These are phyloP conservation scores for Tylopilus intermedius DNA, from an alignment of 768 basidiomycete genomes.

Conservation along the genomic window DNA sequence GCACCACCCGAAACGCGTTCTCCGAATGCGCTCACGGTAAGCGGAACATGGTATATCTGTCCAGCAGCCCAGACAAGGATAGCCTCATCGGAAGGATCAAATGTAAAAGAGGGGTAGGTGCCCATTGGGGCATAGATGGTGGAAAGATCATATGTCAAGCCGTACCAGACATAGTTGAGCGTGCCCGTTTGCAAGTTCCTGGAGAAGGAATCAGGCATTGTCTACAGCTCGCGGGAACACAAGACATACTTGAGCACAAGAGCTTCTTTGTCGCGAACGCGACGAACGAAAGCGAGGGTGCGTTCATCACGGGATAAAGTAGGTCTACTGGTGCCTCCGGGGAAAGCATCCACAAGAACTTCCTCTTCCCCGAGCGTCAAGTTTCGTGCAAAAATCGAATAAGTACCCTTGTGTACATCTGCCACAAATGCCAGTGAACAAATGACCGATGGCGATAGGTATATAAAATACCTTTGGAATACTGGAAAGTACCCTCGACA, in stretches of 20 bases:
- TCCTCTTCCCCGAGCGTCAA: conserved; percentile 54
- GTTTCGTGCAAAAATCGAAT: conserved; percentile 65
- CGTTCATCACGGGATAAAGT: conserved; percentile 63
- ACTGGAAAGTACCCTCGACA: conserved; percentile 40
- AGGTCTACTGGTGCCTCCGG: conserved; percentile 71
- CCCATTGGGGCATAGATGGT: conserved; percentile 70
- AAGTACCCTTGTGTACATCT: conserved; percentile 71
- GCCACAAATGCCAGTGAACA: neutral
- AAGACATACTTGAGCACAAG: conserved; percentile 60
- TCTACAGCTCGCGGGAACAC: neutral
- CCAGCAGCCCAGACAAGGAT: conserved; percentile 74
- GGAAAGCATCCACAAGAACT: conserved; percentile 49
- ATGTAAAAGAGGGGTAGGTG: conserved; percentile 73
- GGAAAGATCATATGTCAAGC: conserved; percentile 63
- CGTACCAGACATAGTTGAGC: conserved; percentile 60
- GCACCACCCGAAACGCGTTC: conserved; percentile 42
- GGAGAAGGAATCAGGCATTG: conserved; percentile 2
- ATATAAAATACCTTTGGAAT: conserved; percentile 56
- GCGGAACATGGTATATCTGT: conserved; percentile 59
- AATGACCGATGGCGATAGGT: neutral
- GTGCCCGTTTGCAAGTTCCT: conserved; percentile 68
- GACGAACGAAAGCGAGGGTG: conserved; percentile 70
- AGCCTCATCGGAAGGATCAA: conserved; percentile 30
- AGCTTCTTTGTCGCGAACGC: conserved; percentile 67
- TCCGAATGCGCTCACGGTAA: conserved; percentile 35